A percentile compares a stretch with the other conserved stretches of the same genome.
Conservation (phyloP, 2,329 filamentous ascomycete genomes). For the Cercospora citrullina region DNA sequence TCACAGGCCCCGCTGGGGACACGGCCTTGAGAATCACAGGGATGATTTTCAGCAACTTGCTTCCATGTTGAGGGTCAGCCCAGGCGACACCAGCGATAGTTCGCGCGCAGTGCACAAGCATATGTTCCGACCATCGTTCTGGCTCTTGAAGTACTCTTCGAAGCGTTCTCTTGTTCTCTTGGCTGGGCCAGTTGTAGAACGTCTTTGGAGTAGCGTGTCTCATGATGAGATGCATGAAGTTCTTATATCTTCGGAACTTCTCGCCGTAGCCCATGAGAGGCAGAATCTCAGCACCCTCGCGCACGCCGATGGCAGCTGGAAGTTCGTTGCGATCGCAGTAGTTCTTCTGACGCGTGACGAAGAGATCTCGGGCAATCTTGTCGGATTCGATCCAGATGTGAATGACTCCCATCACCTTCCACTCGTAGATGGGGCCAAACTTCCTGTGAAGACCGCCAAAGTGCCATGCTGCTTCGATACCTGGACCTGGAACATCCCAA, state of each 20-base stretch:
- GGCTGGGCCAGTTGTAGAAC: slow-evolving; percentile 38
- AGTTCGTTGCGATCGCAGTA: slow-evolving; percentile 41
- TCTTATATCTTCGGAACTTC: slow-evolving; percentile 36
- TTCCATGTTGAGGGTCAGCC: slow-evolving; percentile 39
- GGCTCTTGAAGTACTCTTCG: slow-evolving; percentile 37
- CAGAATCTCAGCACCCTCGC: slow-evolving; percentile 37
- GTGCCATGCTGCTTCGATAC: slow-evolving; percentile 39
- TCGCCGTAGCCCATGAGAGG: slow-evolving; percentile 39
- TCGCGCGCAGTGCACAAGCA: slow-evolving; percentile 39
- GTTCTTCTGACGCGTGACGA: slow-evolving; percentile 36
- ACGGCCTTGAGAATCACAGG: slow-evolving; percentile 39
- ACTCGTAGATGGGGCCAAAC: slow-evolving; percentile 40
- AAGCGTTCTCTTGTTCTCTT: slow-evolving; percentile 40
- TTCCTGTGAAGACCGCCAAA: slow-evolving; percentile 40
- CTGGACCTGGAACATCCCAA: slow-evolving; percentile 38
- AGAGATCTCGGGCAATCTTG: slow-evolving; percentile 40
- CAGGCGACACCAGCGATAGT: slow-evolving; percentile 38
- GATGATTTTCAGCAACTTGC: slow-evolving; percentile 38
- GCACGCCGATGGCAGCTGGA: slow-evolving; percentile 37
- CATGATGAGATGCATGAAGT: slow-evolving; percentile 42
- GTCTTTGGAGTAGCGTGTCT: slow-evolving; percentile 33
- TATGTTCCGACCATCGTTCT: slow-evolving; percentile 38
- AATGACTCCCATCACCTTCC: slow-evolving; percentile 37
- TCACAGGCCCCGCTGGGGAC: slow-evolving; percentile 37
- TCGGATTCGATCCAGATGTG: slow-evolving; percentile 42